Percentiles rank a stretch among this genome's conserved stretches.
Evolutionary conservation across 768 basidiomycete species (phyloP).

Genomic region (Myochromella boudieri): DNA sequence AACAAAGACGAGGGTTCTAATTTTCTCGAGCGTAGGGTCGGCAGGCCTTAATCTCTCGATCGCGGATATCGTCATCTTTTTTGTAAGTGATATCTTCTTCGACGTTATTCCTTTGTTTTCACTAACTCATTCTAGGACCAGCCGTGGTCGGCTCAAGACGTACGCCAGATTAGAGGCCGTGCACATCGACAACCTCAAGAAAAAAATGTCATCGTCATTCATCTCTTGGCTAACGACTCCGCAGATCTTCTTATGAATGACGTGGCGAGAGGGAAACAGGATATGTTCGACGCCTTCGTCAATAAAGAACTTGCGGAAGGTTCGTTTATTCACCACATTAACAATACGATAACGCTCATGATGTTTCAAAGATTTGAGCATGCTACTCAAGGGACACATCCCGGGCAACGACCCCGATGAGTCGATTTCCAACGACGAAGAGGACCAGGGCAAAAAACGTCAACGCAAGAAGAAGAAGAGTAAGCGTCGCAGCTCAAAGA

Average conservation of each 20-base stretch:
- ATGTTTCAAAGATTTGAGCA: neutral
- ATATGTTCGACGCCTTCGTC: conserved; percentile 17
- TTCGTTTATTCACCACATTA: neutral
- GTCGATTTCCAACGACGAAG: neutral
- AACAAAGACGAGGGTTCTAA: conserved; percentile 8
- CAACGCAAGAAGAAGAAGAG: neutral
- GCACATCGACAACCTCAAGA: conserved; percentile 15
- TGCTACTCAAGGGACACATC: neutral
- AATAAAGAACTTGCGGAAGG: conserved; percentile 12
- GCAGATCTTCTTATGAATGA: conserved; percentile 14
- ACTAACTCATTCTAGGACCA: conserved; percentile 11
- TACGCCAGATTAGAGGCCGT: conserved; percentile 13
- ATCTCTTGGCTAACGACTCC: conserved; percentile 13
- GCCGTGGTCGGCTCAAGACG: conserved; percentile 18
- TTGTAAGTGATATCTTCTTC: conserved; percentile 17
- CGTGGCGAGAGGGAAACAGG: conserved; percentile 12
- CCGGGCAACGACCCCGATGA: neutral
- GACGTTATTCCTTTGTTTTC: neutral
- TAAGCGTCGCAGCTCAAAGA: too few species aligned
- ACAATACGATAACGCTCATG: neutral
- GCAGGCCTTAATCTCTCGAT: conserved; percentile 23
- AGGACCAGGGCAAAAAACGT: neutral
- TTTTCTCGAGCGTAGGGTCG: conserved; percentile 23
- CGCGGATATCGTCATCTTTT: conserved; percentile 20
- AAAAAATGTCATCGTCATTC: conserved; percentile 8